Base-by-base conservation (phyloP, 2,329 filamentous ascomycete genomes). In the Mollisia scopiformis region DNA sequence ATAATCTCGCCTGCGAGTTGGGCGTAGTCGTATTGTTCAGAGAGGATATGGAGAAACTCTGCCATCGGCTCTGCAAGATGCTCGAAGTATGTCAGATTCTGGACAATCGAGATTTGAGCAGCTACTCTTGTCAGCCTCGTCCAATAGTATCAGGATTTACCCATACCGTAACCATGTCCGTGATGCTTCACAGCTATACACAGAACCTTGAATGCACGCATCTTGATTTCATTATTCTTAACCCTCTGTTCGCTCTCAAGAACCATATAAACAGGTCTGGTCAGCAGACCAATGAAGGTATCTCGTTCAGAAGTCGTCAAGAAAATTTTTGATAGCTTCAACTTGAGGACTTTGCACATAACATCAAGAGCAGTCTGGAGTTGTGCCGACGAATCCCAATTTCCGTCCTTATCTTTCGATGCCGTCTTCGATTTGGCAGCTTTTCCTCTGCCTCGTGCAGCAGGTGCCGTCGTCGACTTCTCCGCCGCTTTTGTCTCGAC, bases 1-100 rank as follows among this genome's bases (percentile, higher is more conserved):
- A 99, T 77, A 30, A 98, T 91, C 73, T 99, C 95, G 74, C 97
- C 95, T 4, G 93, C 90, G 8, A 99, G 83, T 72, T 99, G 95
- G 16, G 93, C 91, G 74, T 98, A 96, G 77, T 99, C 95, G 78
- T 98, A 99, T 79, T 97, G 94, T 74, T 98, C 93, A 1, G 93
- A 89, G 27, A 99, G 82, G 71, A 98, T 99, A 70, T 98, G 92
- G 4, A 99, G 80, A 70, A 99, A 97, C 75, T 99, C 96, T 31
- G 95, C 95, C 95, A 99, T 99, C 1, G 95, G 95, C 73, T 99
- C 95, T 0, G 95, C 94, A n/a, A 99, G 80, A 76, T 99, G 95
- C 77, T 99, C 95, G 71, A 98, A 99, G 75, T 99, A 99, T 5
- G 95, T 97, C 67, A 99, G 79, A 73, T 95, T 98, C 75, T 99